A percentile compares a stretch with the other conserved stretches of the same genome.
These are phyloP conservation scores for Lasiosphaeriaceae sp. DNA, from an alignment of 495 filamentous ascomycete genomes.

Conservation along the genomic window DNA sequence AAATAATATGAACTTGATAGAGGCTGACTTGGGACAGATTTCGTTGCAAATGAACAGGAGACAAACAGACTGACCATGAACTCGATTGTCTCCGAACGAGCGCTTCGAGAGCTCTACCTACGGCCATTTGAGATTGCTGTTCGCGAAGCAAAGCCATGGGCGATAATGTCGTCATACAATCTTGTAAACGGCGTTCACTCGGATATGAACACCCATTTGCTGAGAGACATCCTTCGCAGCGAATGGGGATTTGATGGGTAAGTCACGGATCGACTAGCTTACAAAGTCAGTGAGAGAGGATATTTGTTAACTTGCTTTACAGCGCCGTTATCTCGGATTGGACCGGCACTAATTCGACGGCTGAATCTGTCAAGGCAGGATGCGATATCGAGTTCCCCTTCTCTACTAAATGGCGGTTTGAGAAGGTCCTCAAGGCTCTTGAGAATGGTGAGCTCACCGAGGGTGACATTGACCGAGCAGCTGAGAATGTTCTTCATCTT, in stretches of 20 bases:
- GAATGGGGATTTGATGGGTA: constrained; percentile 75
- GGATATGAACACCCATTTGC: constrained; percentile 65
- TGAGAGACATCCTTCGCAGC: constrained; percentile 68
- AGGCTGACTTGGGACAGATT: constrained; percentile 49
- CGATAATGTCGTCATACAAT: constrained; percentile 84
- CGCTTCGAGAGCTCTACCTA: constrained; percentile 77
- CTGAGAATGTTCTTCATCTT: constrained; percentile 63
- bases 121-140: constrained; percentile 78
- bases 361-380: constrained; percentile 67
- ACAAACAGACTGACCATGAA: constrained; percentile 71
- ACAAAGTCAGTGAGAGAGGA: neutral
- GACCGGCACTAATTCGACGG: constrained; percentile 66
- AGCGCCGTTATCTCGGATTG: constrained; percentile 74
- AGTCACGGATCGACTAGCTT: constrained; percentile 11
- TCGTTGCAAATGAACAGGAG: constrained; percentile 83
- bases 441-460: constrained; percentile 54
- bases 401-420: constrained; percentile 65
- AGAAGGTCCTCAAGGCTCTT: constrained; percentile 61
- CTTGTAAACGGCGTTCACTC: constrained; percentile 75
- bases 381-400: constrained; percentile 79
- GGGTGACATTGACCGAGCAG: constrained; percentile 46
- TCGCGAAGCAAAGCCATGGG: constrained; percentile 72
- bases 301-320: constrained; percentile 15
- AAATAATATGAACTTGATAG: neutral
- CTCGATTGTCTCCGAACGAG: constrained; percentile 65